A percentile compares a stretch with the other conserved stretches of the same genome.
phyloP scores from a whole-genome alignment of 2,329 filamentous ascomycete species.

The Parascedosporium putredinis region DNA sequence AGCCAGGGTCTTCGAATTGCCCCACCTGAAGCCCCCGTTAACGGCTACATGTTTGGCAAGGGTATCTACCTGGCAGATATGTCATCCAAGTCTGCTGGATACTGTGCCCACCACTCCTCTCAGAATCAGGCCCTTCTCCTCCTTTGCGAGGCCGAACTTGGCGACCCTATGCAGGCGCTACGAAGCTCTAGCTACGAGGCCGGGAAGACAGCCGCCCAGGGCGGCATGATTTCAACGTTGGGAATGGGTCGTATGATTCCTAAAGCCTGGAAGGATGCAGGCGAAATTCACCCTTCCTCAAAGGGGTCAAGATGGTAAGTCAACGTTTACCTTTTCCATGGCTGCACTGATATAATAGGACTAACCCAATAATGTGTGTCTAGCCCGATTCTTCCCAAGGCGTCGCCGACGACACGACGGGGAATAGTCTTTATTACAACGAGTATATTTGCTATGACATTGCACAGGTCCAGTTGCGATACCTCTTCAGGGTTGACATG shows the following conservation, averaged over 20 bases:
- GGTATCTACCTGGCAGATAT: conserved; percentile 84
- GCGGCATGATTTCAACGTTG: conserved; percentile 56
- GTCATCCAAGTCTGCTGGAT: conserved; percentile 71
- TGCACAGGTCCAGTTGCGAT: conserved; percentile 58
- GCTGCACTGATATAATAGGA: no score
- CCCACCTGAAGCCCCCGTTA: conserved; percentile 68
- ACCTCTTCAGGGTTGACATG: conserved; percentile 55
- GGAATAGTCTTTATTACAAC: conserved; percentile 52
- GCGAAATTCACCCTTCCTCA: conserved; percentile 52
- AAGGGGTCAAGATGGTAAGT: conserved; percentile 60
- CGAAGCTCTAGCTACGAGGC: conserved; percentile 49
- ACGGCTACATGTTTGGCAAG: conserved; percentile 83
- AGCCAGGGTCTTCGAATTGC: conserved; percentile 84
- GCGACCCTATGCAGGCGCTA: conserved; percentile 61
- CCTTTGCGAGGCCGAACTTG: conserved; percentile 71
- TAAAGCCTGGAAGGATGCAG: conserved; percentile 64
- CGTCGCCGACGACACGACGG: conserved; percentile 36
- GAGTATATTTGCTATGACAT: conserved; percentile 66
- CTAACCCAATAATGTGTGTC: no score
- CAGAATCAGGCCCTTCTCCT: conserved; percentile 63
- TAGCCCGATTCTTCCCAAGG: no score
- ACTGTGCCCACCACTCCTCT: conserved; percentile 55
- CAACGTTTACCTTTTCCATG: no score
- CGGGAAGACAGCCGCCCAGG: conserved; percentile 47
- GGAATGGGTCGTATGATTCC: conserved; percentile 59